Conservation (phyloP, 257 asterid species). For the Catharanthus roseus region DNA sequence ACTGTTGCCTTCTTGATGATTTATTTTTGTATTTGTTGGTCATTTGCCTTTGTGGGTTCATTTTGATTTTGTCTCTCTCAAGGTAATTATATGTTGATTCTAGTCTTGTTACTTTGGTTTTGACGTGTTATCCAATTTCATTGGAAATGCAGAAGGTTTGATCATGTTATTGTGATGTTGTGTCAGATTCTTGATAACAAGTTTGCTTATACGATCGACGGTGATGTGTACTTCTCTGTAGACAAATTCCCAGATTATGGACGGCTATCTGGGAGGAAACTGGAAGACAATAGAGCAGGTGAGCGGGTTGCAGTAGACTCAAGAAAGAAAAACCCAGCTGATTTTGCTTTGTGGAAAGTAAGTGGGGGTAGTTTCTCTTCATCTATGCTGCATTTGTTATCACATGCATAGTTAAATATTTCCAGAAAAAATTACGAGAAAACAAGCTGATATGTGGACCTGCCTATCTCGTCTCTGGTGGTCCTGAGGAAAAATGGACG, state of each 20-base stretch:
- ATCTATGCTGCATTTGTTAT: neutral
- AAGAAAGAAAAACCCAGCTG: conserved; percentile 90
- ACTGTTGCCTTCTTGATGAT: neutral
- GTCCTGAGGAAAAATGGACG: too few relatives aligned
- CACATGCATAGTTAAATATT: neutral
- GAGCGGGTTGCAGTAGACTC: conserved; percentile 89
- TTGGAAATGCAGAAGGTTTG: neutral
- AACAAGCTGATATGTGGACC: neutral
- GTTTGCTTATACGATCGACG: conserved; percentile 60
- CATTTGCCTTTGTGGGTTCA: neutral
- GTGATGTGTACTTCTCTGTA: conserved; percentile 94
- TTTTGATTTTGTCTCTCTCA: neutral
- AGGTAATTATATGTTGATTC: neutral
- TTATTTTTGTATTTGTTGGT: neutral
- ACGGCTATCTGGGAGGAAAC: conserved; percentile 75
- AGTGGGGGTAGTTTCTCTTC: conserved; percentile 21
- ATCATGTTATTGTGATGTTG: conserved; percentile 23
- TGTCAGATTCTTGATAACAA: conserved; percentile 73
- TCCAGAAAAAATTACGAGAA: neutral
- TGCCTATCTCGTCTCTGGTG: neutral
- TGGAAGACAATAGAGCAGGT: conserved; percentile 96
- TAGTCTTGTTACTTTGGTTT: too few relatives aligned
- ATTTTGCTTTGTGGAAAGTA: conserved; percentile 97
- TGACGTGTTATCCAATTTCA: neutral
- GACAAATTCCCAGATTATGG: conserved; percentile 87